Evolutionary conservation across 225 moss, liverwort and hornwort species (phyloP), one percentile per base, ranked within the genome.

Genomic region (Physcomitrium patens): DNA sequence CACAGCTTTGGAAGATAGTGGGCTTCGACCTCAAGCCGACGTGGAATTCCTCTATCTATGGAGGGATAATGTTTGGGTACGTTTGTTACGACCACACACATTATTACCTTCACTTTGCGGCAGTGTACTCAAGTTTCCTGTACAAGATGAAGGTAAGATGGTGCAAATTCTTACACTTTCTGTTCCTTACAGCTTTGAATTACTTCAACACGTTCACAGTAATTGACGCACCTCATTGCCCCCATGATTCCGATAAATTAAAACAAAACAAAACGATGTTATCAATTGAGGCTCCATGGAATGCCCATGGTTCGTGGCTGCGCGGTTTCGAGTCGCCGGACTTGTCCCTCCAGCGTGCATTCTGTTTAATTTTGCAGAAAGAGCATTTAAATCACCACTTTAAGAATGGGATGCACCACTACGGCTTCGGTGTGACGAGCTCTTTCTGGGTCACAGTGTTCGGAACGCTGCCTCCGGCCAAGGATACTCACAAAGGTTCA

Each of bases 81-180:
- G 91, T 94, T 17, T 44, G 81, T 41, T 94, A 93, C 56, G 97
- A 97, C 72, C 83, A 93, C 51, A 86, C 83, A 10, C 97, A 97
- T 64, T 94, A 91, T 69, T 90, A 84, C 75, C 87, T 94, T 60
- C 97, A 97, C 78, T 94, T 91, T 47, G 97, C 92, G 28, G 81
- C 81, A 9, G 73, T 92, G 0, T 91, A 84, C 76, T 80, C 86
- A 63, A 66, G 64, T 10, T 27, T 80, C 31, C 72, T 79, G 7
- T 78, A 87, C 65, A 94, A 70, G 63, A 83, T 93, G 80, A 93
- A 97, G 94, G 94, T 94, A 31, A 31, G 31, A n/a, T 7, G 5
- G 10, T 18, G 0, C 51, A 22, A 26, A 20, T 26, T 52, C 2
- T 7, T 11, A 16, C 16, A 31, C 31, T n/a, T 2, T 31, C 31